These are phyloP conservation scores for Aegilops umbellulata DNA, from an alignment of 176 grass and related monocot genomes.

Conservation along the genomic window DNA sequence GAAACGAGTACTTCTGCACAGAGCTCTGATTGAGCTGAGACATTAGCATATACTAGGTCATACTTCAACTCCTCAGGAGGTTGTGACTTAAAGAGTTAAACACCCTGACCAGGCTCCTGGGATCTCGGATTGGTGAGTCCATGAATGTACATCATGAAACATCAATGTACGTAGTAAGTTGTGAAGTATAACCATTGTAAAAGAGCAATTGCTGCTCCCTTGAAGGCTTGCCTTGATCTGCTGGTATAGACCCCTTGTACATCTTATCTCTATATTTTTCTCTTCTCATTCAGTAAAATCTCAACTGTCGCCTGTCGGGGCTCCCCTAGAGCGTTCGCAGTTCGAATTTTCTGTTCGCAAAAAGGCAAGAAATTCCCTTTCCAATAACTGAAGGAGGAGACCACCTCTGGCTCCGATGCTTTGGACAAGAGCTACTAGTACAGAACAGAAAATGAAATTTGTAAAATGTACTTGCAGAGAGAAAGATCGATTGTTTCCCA, in stretches of 20 bases:
- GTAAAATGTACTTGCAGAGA: no score
- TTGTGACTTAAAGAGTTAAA: conserved; percentile 9
- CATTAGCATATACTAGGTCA: conserved; percentile 14
- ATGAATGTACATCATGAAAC: not conserved
- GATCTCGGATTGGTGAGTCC: conserved; percentile 23
- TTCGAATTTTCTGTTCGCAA: not conserved
- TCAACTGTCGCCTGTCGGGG: not conserved
- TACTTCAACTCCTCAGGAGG: conserved; percentile 18
- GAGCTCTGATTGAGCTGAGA: conserved; percentile 38
- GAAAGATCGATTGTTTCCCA: no score
- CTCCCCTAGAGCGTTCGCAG: no score
- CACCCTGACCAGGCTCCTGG: conserved; percentile 10
- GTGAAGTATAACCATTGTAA: conserved; percentile 17
- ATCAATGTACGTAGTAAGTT: conserved; percentile 25
- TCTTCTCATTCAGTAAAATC: not conserved
- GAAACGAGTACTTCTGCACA: conserved; percentile 34
- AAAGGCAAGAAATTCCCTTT: not conserved
- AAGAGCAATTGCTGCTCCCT: not conserved
- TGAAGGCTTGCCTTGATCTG: not conserved
- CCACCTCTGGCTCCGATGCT: conserved; percentile 2
- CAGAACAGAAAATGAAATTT: no score
- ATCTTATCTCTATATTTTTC: not conserved
- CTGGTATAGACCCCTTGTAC: not conserved
- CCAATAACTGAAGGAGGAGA: not conserved
- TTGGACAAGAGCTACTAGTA: conserved; percentile 1